Evolutionary conservation across 2,329 filamentous ascomycete genomes (phyloP), one percentile per base, ranked within the genome.

Genomic region (Verticillium klebahnii): DNA sequence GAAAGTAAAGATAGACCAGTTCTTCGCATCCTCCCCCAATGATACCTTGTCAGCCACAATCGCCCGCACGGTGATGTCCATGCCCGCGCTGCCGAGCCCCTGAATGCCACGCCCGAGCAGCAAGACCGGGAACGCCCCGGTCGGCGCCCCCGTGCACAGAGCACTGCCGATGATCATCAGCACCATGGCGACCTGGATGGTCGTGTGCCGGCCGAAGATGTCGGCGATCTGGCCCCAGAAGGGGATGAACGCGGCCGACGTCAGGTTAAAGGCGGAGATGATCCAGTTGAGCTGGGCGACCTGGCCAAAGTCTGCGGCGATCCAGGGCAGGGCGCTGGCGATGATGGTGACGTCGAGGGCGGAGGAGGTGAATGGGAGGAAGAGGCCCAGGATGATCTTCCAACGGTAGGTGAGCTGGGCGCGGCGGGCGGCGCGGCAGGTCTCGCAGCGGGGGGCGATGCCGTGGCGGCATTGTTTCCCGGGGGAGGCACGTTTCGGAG

Each of bases 181-280:
- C 37, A 85, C 70, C 56, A 89, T 78, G 36, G 85, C 78, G 9
- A 89, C 85, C 68, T 92, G 85, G 8, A 91, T 75, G 5, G 83
- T 77, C 6, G 74, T 75, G 68, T 89, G 83, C 2, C 88, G 81
- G 17, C 88, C 88, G 66, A 88, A 89, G 32, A 89, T 80, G 65
- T 90, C 85, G 17, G 85, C 82, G 55, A 87, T 78, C 66, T 89
- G 87, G 1, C 84, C 85, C 74, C 86, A 89, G 59, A 84, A 82
- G 3, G 87, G 87, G 9, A 90, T 86, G 65, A 89, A 90, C 1
- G 87, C 83, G 1, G 88, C 87, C 0, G 85, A 85, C 0, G 86
- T 88, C 15, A 91, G 76, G 59, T 87, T 90, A 72, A 89, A 91
- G 7, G 86, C 79, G 0, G 88, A 87, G 19, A 90, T 83, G 68